Percentiles rank a stretch among this genome's conserved stretches.
Evolutionary conservation across 495 filamentous ascomycete genomes (phyloP).

Genomic region (Penicillium turbatum): DNA sequence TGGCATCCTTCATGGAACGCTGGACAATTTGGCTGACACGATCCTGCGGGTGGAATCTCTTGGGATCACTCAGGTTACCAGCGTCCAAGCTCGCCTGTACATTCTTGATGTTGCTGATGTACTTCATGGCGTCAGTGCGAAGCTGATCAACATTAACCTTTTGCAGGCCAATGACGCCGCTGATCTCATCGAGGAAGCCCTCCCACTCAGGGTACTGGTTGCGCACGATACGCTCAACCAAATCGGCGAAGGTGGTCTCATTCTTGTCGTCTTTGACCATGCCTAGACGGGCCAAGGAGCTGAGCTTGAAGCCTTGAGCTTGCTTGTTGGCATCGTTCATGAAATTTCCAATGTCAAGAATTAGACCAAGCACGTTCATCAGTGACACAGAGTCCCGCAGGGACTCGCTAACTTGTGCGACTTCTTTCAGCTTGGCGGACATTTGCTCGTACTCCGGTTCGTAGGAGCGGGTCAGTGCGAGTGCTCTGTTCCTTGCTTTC

Average conservation of each 20-base stretch:
- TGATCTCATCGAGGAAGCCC: constrained; percentile 78
- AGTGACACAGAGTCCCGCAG: constrained; percentile 84
- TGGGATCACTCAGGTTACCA: constrained; percentile 91
- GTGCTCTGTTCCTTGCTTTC: constrained; percentile 93
- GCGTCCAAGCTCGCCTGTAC: constrained; percentile 87
- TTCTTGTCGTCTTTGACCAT: constrained; percentile 99
- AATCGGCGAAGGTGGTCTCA: constrained; percentile 89
- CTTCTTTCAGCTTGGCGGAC: constrained; percentile 70
- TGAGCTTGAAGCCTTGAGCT: constrained; percentile 94
- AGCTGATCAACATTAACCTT: constrained; percentile 96
- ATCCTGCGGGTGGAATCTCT: constrained; percentile 97
- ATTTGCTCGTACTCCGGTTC: constrained; percentile 91
- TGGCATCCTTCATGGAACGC: constrained; percentile 91
- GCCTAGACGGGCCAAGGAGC: constrained; percentile 85
- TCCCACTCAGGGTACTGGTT: constrained; percentile 97
- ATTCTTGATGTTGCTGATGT: constrained; percentile 92
- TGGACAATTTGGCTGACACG: constrained; percentile 89
- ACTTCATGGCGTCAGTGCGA: constrained; percentile 81
- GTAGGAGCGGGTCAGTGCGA: constrained; percentile 77
- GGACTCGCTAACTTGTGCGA: constrained; percentile 82
- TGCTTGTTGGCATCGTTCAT: constrained; percentile 99
- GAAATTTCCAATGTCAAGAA: constrained; percentile 97
- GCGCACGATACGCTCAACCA: constrained; percentile 95
- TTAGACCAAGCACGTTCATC: constrained; percentile 93
- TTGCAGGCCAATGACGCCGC: constrained; percentile 73